Conservation (phyloP, 768 basidiomycete species). For the Kwoniella newhampshirensis region DNA sequence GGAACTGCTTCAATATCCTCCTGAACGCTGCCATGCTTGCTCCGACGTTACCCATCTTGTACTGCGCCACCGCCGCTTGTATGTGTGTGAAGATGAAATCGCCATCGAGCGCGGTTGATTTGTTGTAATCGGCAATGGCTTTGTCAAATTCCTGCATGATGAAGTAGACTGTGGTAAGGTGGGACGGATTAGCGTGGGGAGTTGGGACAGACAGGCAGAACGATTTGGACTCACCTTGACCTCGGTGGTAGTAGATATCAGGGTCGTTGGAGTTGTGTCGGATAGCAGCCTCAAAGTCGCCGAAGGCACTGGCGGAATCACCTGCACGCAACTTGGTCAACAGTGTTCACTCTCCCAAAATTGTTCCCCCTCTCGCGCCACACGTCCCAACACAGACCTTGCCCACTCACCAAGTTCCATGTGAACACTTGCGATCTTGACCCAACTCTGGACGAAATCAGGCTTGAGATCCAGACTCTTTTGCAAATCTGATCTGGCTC, state of each 20-base stretch:
- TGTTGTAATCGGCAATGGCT: conserved; percentile 86
- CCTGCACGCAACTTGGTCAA: conserved; percentile 42
- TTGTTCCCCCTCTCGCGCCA: no score
- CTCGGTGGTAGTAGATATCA: conserved; percentile 97
- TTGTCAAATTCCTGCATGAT: conserved; percentile 85
- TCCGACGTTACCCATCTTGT: conserved; percentile 76
- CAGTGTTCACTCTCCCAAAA: background rate
- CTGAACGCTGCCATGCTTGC: conserved; percentile 90
- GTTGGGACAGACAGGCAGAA: background rate
- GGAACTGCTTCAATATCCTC: conserved; percentile 78
- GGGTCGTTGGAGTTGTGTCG: conserved; percentile 78
- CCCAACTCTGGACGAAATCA: conserved; percentile 77
- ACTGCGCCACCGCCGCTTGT: conserved; percentile 93
- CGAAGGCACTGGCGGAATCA: conserved; percentile 75
- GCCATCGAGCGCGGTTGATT: conserved; percentile 82
- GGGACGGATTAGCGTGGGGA: background rate
- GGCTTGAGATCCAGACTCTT: conserved; percentile 68
- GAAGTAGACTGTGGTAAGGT: conserved; percentile 68
- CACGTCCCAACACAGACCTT: background rate
- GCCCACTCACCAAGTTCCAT: conserved; percentile 74
- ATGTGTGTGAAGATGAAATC: conserved; percentile 95
- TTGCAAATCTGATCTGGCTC: conserved; percentile 79
- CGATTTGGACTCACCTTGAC: conserved; percentile 70
- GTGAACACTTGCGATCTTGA: conserved; percentile 94
- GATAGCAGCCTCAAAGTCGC: conserved; percentile 87